A percentile compares a stretch with the other conserved stretches of the same genome.
phyloP scores from a whole-genome alignment of 257 asterid species.

The Penstemon davidsonii region DNA sequence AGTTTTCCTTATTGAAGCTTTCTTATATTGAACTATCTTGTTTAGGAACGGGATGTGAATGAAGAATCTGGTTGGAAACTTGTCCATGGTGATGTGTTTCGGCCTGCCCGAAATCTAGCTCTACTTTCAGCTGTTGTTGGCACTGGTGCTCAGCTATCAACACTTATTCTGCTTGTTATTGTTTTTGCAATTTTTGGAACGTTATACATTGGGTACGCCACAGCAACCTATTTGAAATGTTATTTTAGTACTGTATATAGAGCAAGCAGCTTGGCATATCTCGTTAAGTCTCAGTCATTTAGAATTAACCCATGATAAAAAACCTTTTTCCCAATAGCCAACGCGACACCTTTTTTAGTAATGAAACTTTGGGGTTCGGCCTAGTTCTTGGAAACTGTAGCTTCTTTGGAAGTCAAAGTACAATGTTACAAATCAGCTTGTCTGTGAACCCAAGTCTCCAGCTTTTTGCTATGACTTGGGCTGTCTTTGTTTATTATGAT shows the following conservation, averaged over 20 bases:
- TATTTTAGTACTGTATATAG: slow-evolving; percentile 11
- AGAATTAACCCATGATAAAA: neutral
- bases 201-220: slow-evolving; percentile 76
- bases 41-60: slow-evolving; percentile 75
- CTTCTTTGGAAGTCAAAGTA: neutral
- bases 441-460: neutral
- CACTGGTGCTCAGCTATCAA: slow-evolving; percentile 84
- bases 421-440: neutral
- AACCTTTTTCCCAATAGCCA: neutral
- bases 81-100: slow-evolving; percentile 92
- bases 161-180: slow-evolving; percentile 73
- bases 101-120: slow-evolving; percentile 65
- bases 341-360: neutral
- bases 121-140: slow-evolving; percentile 86
- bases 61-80: slow-evolving; percentile 98
- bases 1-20: slow-evolving; percentile 11
- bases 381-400: slow-evolving; percentile 1
- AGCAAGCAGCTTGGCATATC: slow-evolving; percentile 19
- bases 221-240: slow-evolving; percentile 7
- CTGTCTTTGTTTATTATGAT: neutral
- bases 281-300: neutral
- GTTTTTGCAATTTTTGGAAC: slow-evolving; percentile 71
- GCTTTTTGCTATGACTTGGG: neutral
- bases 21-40: slow-evolving; percentile 24
- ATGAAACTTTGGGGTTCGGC: neutral